phyloP scores from a whole-genome alignment of 768 basidiomycete species.

The Scleroderma citrinum region DNA sequence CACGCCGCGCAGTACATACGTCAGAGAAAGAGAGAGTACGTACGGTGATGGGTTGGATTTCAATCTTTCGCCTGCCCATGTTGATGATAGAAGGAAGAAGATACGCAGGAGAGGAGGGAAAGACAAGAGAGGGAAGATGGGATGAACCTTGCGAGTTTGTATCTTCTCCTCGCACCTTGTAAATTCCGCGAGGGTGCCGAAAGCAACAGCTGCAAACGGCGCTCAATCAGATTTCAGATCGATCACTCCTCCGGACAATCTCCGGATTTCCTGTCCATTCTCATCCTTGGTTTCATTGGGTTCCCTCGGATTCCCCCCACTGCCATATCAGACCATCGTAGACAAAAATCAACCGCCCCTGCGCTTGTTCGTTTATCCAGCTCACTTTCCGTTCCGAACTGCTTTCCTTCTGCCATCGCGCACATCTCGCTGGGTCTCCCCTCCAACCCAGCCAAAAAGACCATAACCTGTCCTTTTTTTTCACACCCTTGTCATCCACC shows the following conservation, averaged over 20 bases:
- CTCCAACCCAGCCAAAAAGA: too few relatives aligned
- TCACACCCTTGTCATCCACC: not conserved
- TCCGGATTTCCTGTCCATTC: not conserved
- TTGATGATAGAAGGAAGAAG: conserved; percentile 3
- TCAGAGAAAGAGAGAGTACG: conserved; percentile 27
- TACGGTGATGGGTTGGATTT: conserved; percentile 76
- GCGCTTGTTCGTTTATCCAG: not conserved
- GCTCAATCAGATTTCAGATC: conserved; percentile 18
- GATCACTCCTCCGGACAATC: not conserved
- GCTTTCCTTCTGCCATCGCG: too few relatives aligned
- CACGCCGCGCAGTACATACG: not conserved
- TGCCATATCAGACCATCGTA: not conserved
- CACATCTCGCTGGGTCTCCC: too few relatives aligned
- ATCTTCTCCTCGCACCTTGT: conserved; percentile 31
- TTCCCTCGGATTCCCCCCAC: not conserved
- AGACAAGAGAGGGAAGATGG: conserved; percentile 13
- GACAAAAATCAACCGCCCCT: not conserved
- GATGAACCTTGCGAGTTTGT: conserved; percentile 25
- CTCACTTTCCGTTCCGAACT: too few relatives aligned
- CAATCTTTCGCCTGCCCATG: conserved; percentile 78
- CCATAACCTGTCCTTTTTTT: too few relatives aligned
- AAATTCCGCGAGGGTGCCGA: conserved; percentile 36
- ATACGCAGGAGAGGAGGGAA: conserved; percentile 18
- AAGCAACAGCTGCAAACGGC: conserved; percentile 31
- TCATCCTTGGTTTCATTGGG: not conserved